Evolutionary conservation across 2,329 filamentous ascomycete species (phyloP).

Genomic region (Colletotrichum gigasporum): DNA sequence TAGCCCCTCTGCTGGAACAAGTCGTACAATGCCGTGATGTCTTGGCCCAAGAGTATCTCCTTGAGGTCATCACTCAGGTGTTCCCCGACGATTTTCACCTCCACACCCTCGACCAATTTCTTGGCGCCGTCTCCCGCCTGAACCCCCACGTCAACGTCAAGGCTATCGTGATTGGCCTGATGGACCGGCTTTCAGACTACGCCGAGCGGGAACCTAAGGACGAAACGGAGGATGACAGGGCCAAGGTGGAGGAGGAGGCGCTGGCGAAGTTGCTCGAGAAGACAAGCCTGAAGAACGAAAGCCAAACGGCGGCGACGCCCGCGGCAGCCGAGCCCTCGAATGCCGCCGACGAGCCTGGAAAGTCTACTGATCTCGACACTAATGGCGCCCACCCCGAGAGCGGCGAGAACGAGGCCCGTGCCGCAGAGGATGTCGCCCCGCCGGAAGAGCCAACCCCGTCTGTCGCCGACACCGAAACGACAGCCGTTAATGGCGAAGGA

Average conservation of each 20-base stretch:
- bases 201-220: constrained; percentile 87
- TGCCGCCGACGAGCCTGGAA: background rate
- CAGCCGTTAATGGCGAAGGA: constrained; percentile 54
- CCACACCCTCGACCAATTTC: constrained; percentile 93
- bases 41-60: constrained; percentile 93
- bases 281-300: constrained; percentile 70
- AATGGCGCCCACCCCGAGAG: constrained; percentile 31
- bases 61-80: constrained; percentile 98
- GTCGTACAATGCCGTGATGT: constrained; percentile 98
- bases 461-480: constrained; percentile 56
- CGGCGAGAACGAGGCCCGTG: constrained; percentile 24
- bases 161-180: constrained; percentile 95
- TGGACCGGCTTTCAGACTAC: constrained; percentile 95
- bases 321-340: constrained; percentile 30
- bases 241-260: constrained; percentile 85
- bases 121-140: constrained; percentile 89
- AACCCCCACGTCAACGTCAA: constrained; percentile 99
- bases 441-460: constrained; percentile 47
- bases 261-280: constrained; percentile 81
- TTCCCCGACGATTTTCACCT: constrained; percentile 99
- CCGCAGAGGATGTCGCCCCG: constrained; percentile 6
- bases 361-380: constrained; percentile 33
- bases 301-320: constrained; percentile 32
- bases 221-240: constrained; percentile 75
- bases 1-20: constrained; percentile 91